These are phyloP conservation scores for Tympanopsis confertula DNA, from an alignment of 2,329 filamentous ascomycete genomes.

Conservation along the genomic window DNA sequence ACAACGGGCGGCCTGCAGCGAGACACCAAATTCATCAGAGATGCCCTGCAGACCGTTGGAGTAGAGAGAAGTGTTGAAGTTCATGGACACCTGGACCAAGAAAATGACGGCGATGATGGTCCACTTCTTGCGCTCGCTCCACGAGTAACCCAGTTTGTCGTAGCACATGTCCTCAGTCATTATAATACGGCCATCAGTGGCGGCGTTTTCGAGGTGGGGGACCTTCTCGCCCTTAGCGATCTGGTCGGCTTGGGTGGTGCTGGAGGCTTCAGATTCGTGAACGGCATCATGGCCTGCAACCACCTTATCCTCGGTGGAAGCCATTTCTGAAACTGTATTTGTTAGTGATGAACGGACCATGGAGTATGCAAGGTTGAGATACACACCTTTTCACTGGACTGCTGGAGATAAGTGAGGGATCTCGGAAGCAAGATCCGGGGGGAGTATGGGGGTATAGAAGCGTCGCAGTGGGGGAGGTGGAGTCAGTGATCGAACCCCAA, in stretches of 20 bases:
- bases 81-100: conserved; percentile 65
- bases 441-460: no score
- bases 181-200: conserved; percentile 10
- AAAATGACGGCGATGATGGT: conserved; percentile 63
- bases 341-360: no score
- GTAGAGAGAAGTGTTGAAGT: conserved; percentile 67
- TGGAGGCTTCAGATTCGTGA: background rate
- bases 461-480: no score
- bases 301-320: no score
- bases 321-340: no score
- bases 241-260: background rate
- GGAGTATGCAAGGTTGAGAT: no score
- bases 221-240: conserved; percentile 8
- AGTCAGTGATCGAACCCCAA: no score
- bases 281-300: no score
- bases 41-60: conserved; percentile 59
- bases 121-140: conserved; percentile 56
- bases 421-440: no score
- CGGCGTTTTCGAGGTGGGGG: conserved; percentile 6
- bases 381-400: no score
- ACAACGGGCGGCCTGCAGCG: conserved; percentile 54
- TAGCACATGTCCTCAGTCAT: conserved; percentile 49
- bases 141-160: conserved; percentile 52
- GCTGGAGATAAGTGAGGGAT: no score
- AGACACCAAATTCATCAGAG: conserved; percentile 54